phyloP scores from a whole-genome alignment of 345 rosid species.

The Noccaea caerulescens region DNA sequence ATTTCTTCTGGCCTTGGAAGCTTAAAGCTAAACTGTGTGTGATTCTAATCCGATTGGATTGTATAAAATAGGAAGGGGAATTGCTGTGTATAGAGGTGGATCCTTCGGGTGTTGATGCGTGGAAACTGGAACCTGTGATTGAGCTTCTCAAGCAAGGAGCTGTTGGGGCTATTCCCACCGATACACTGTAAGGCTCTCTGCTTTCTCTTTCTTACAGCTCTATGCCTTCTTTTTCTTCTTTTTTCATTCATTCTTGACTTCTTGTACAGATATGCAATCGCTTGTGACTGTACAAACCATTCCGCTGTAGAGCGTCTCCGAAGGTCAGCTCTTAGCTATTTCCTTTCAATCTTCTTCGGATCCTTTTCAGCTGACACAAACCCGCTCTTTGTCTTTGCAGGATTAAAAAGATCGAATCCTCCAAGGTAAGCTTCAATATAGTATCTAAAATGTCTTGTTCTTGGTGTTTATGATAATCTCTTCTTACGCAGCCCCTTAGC shows the following conservation, averaged over 20 bases:
- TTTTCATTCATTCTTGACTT: constrained; percentile 4
- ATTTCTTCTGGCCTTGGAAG: not conserved
- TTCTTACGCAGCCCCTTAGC: constrained; percentile 82
- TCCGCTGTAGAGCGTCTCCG: constrained; percentile 90
- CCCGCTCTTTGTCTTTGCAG: constrained; percentile 46
- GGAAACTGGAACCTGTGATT: constrained; percentile 72
- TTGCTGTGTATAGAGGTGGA: constrained; percentile 72
- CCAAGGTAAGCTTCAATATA: constrained; percentile 54
- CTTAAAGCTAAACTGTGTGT: not conserved
- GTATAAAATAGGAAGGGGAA: constrained; percentile 55
- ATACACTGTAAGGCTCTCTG: constrained; percentile 60
- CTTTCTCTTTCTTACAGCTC: not conserved
- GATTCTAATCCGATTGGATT: not conserved
- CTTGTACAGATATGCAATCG: constrained; percentile 66
- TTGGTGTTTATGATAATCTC: no score
- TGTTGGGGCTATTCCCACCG: constrained; percentile 95
- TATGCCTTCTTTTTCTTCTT: not conserved
- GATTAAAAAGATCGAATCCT: constrained; percentile 75
- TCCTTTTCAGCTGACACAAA: not conserved
- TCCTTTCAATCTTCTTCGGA: not conserved
- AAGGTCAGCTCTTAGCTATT: constrained; percentile 44
- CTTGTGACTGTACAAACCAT: constrained; percentile 69
- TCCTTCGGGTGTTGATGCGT: constrained; percentile 67
- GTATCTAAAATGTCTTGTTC: no score
- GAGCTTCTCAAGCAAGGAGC: constrained; percentile 83